These are phyloP conservation scores for Daldinia concentrica DNA, from an alignment of 495 filamentous ascomycete genomes.

Conservation along the genomic window DNA sequence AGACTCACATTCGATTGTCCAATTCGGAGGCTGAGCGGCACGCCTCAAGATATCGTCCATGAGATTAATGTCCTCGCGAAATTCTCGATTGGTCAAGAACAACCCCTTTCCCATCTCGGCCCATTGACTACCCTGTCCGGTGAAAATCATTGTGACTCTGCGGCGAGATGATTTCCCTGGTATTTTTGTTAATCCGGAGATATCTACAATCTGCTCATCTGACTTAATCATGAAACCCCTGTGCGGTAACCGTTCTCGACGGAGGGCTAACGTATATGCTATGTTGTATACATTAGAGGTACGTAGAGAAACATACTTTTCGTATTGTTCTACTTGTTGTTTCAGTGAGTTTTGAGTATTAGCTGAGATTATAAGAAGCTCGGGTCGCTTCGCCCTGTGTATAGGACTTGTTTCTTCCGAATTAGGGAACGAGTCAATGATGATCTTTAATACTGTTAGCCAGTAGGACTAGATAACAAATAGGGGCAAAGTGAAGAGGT, in stretches of 20 bases:
- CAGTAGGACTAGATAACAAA: not conserved
- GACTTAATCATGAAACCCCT: conserved; percentile 42
- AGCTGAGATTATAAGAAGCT: conserved; percentile 41
- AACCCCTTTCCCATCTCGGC: conserved; percentile 60
- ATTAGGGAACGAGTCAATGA: not conserved
- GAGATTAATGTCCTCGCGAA: conserved; percentile 36
- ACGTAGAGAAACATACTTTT: conserved; percentile 29
- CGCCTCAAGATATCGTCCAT: conserved; percentile 41
- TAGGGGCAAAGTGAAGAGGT: not conserved
- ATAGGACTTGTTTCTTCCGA: not conserved
- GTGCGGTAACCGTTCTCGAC: conserved; percentile 43
- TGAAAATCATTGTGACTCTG: conserved; percentile 50
- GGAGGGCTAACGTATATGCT: conserved; percentile 48
- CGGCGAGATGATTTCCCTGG: conserved; percentile 13
- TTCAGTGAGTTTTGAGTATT: conserved; percentile 37
- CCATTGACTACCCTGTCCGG: conserved; percentile 59
- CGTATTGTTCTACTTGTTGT: conserved; percentile 22
- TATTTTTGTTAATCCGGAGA: conserved; percentile 11
- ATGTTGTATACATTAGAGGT: conserved; percentile 26
- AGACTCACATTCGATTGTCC: conserved; percentile 2
- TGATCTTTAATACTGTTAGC: not conserved
- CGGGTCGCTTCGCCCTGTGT: conserved; percentile 10
- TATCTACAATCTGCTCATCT: conserved; percentile 21
- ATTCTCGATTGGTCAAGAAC: conserved; percentile 35
- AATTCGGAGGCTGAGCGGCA: conserved; percentile 8